Evolutionary conservation across 108 stramenopile genomes (phyloP), one percentile per base, ranked within the genome.

Genomic region (Stephanodiscus minutulus): DNA sequence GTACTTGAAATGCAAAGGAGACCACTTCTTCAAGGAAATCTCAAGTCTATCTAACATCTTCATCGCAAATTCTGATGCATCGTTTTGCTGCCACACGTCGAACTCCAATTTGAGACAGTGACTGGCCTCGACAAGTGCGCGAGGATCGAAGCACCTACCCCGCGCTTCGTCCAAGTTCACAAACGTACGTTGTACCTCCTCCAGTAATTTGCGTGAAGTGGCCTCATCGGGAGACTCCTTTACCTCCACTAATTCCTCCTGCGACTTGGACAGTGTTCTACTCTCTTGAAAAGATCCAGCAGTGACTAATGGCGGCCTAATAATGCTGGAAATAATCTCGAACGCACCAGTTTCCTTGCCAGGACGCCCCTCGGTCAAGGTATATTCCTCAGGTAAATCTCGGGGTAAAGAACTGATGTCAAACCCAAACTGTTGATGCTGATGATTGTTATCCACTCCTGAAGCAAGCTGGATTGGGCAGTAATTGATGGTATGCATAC

Each of bases 11-110:
- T 86, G 74, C 36, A 82, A 77, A 20, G 93, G 92, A 1, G 91
- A 88, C 91, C 90, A 92, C 24, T 82, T 83, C 77, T 94, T 96
- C 63, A 96, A 68, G 7, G 95, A 80, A 1, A 86, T 87, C 75
- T 98, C 98, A 7, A 98, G 72, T 47, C 89, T 79, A 72, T 98
- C 98, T 17, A 98, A 84, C 8, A 98, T 84, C 72, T 98, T 97
- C 71, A 93, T 95, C 15, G 93, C 93, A 73, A 97, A 98, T 68
- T 98, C 98, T 17, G 95, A 89, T n/a, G 98, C 97, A 71, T 98
- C 98, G 72, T 98, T 98, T 77, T 98, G 98, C 73, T 98, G 98
- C 94, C 96, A 97, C 46, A 98, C 96, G 56, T 95, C 94, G 68
- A 96, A 98, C 66, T 97, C 94, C 21, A 98, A 84, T 61, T 97